phyloP scores from a whole-genome alignment of 164 flowering plant genomes.

The Chloranthus sessilifolius region DNA sequence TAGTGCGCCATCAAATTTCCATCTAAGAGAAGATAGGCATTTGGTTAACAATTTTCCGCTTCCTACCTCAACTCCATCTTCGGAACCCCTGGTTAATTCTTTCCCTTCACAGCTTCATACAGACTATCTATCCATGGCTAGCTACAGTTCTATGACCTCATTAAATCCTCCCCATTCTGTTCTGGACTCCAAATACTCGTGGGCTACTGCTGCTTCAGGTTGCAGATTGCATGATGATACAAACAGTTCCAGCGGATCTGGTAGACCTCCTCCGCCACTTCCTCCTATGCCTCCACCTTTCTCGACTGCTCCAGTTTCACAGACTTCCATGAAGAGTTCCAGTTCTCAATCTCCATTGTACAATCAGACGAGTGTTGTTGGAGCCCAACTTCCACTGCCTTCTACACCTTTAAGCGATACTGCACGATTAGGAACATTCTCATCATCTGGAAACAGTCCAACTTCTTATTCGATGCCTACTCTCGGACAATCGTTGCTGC shows the following conservation, averaged over 20 bases:
- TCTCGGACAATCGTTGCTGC: slow-evolving; percentile 34
- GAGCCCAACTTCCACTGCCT: slow-evolving; percentile 35
- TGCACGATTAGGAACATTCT: slow-evolving; percentile 26
- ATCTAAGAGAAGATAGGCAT: slow-evolving; percentile 22
- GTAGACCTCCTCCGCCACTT: slow-evolving; percentile 81
- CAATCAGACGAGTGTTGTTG: slow-evolving; percentile 32
- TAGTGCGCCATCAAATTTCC: slow-evolving; percentile 8
- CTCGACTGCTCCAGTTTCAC: slow-evolving; percentile 34
- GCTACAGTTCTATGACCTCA: slow-evolving; percentile 24
- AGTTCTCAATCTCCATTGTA: slow-evolving; percentile 38
- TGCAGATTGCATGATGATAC: slow-evolving; percentile 21
- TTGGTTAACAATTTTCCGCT: slow-evolving; percentile 9
- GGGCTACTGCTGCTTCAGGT: slow-evolving; percentile 40
- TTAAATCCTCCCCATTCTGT: slow-evolving; percentile 27
- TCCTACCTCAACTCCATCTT: slow-evolving; percentile 11
- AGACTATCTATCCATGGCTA: slow-evolving; percentile 39
- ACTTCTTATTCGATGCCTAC: slow-evolving; percentile 47
- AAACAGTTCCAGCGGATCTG: slow-evolving; percentile 35
- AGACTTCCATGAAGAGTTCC: slow-evolving; percentile 33
- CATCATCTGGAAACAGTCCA: slow-evolving; percentile 37
- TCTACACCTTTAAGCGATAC: slow-evolving; percentile 33
- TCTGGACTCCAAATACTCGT: slow-evolving; percentile 42
- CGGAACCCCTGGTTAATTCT: slow-evolving; percentile 15
- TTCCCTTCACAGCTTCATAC: slow-evolving; percentile 44
- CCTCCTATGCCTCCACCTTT: slow-evolving; percentile 90